Evolutionary conservation across 257 asterid species (phyloP), one percentile per base, ranked within the genome.

Genomic region (Rehmannia glutinosa): DNA sequence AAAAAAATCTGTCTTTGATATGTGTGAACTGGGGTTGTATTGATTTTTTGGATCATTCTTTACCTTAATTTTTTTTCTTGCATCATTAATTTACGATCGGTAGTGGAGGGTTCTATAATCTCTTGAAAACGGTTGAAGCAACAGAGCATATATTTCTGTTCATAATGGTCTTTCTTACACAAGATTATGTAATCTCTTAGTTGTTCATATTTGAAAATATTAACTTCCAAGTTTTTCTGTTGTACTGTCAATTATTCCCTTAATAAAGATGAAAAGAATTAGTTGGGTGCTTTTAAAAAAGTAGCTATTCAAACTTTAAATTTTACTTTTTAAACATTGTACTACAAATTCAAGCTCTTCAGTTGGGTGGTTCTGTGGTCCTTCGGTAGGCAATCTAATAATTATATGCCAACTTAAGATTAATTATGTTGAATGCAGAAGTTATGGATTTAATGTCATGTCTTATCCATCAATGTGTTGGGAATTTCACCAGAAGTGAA

Each of bases 371-470:
- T n/a, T 3, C 7, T 54, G 71, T 68, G 75, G 73, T 70, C 76
- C 80, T 69, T 45, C 0, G 30, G 71, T 76, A 62, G 57, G 65
- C 62, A 61, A 66, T 55, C 55, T 42, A 65, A 64, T 76, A 62
- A 74, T 62, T 74, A 17, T 30, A 50, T 55, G 51, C 49, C 63
- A 66, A 52, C 49, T 64, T 43, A 52, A 21, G 60, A 54, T 52
- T 33, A 42, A 17, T 62, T 66, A 72, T 58, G 71, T 58, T 69
- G 53, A 45, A 30, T 30, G 8, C 35, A 28, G 23, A 56, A 68
- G 39, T 25, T 41, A 28, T 43, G 47, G 63, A 17, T 74, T 32
- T 17, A 55, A 46, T 56, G 65, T 63, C 72, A n/a, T 78, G 32
- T 61, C 68, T 12, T 19, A 64, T 55, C 72, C 45, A 45, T 70